Base-by-base conservation (phyloP, 352 stramenopile species). In the Achlya hypogyna region DNA sequence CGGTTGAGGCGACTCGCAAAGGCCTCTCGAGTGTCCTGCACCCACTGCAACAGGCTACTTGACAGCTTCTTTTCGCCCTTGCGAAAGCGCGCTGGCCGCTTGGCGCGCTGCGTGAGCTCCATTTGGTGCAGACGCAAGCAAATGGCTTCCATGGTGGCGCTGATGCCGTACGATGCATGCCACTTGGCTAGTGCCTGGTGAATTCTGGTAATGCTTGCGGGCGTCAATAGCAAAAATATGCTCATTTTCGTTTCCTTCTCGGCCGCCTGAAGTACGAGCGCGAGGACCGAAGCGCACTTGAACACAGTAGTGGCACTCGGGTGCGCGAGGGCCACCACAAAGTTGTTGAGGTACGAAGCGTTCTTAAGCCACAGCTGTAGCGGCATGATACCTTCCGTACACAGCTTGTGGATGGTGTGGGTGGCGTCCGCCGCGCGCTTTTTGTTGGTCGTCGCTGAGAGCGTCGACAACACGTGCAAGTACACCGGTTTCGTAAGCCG, bases 171-270 rank as follows among this genome's bases (percentile, higher is more conserved):
- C 16, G 42, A 42, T 16, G 28, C 42, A 22, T 54, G 60, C 23
- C 51, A 67, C 22, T 58, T 35, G 27, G 40, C 51, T 31, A 67
- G 47, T 3, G 60, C 60, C 12, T 34, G 23, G 14, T 49, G 60
- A 2, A 67, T 9, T 1, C 51, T 29, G 14, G 18, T 38, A 31
- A 67, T 67, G 42, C 28, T 58, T 22, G 14, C 60, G 4, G 60
- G 60, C 25, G 60, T 67, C 18, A 67, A n/a, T 1, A 67, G 43
- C 32, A 49, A n/a, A 67, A 60, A 67, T 6, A 67, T 16, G 29
- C 49, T 67, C 1, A n/a, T 58, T 34, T 22, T 23, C 5, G 22
- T 25, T 20, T 43, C 25, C 6, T 16, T 5, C 23, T 60, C 60
- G 12, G 51, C 51, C 4, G 42, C 29, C 10, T 25, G 18, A 3